phyloP scores from a whole-genome alignment of 208 protist genomes.

The Tetramitus jugosus region DNA sequence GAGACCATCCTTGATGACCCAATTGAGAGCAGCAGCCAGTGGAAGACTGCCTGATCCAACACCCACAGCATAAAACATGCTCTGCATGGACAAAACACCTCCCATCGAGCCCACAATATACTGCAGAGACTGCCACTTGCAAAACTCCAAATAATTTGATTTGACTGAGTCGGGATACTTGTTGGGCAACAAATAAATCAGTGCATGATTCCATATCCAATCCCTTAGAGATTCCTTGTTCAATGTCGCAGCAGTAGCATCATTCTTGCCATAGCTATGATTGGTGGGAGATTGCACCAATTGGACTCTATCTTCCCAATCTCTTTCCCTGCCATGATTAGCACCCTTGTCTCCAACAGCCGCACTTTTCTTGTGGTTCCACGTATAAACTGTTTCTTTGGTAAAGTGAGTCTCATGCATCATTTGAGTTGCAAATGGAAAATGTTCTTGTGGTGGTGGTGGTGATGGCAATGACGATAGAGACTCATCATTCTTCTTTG shows the following conservation, averaged over 20 bases:
- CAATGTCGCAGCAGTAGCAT: neutral
- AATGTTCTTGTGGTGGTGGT: no score
- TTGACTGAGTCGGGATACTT: neutral
- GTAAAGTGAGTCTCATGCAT: neutral
- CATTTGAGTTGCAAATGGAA: neutral
- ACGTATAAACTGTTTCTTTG: neutral
- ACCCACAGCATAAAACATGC: constrained; percentile 5
- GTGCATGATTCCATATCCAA: neutral
- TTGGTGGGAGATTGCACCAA: no score
- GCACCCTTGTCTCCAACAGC: no score
- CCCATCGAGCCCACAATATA: neutral
- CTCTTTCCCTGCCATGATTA: no score
- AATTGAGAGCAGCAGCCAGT: constrained; percentile 41
- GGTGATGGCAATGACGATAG: no score
- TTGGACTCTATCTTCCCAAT: no score
- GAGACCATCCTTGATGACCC: constrained; percentile 48
- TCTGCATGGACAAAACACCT: neutral
- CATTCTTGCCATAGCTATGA: no score
- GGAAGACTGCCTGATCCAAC: constrained; percentile 1
- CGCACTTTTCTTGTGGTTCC: no score
- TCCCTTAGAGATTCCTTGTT: neutral
- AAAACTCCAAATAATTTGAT: neutral
- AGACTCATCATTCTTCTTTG: no score
- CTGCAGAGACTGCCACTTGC: neutral
- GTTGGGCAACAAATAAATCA: constrained; percentile 7